Base-by-base conservation (phyloP, 148 eudicot genomes). In the Cornus suecica region DNA sequence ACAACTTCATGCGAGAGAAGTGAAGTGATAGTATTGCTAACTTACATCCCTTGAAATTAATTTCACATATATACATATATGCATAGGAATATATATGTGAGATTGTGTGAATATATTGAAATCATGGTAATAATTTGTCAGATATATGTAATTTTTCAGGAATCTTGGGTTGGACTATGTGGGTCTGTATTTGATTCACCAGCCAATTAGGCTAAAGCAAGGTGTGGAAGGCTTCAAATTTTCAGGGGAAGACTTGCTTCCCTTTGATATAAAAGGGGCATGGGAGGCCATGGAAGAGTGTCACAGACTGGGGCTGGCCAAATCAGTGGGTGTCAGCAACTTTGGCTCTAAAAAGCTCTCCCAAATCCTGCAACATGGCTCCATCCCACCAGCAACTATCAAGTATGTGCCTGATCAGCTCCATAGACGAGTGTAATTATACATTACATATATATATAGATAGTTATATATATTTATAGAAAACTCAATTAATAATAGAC, bases 201-300 rank as follows among this genome's bases (percentile, higher is more conserved):
- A 77, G 74, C 83, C 86, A 45, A 25, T 79, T 9, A 79, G 78
- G 23, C 8, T 83, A 32, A 76, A 68, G 65, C 58, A 27, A 18
- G 81, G 52, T 24, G 11, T 15, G 14, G n/a, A 25, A 45, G 30
- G 22, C 16, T 14, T 15, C 8, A 14, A n/a, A 8, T 26, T 67
- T 15, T 3, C n/a, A 14, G 14, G 63, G 31, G 75, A 69, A 4
- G 76, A 82, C 22, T 11, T 79, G 20, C 65, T 79, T 62, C 79
- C 81, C 31, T 72, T 79, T 45, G 85, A 83, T 54, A 29, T 83
- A 0, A 22, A 68, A 20, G 52, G 51, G 52, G 73, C 79, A 30
- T 83, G 82, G 85, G 66, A 66, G 34, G 85, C 77, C 68, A 83
- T 83, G 85, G 85, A 83, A 76, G 77, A 79, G 26, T 83, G 85